phyloP scores from a whole-genome alignment of 1,284 basidiomycete genomes.

The Microbotryomycetes sp. region DNA sequence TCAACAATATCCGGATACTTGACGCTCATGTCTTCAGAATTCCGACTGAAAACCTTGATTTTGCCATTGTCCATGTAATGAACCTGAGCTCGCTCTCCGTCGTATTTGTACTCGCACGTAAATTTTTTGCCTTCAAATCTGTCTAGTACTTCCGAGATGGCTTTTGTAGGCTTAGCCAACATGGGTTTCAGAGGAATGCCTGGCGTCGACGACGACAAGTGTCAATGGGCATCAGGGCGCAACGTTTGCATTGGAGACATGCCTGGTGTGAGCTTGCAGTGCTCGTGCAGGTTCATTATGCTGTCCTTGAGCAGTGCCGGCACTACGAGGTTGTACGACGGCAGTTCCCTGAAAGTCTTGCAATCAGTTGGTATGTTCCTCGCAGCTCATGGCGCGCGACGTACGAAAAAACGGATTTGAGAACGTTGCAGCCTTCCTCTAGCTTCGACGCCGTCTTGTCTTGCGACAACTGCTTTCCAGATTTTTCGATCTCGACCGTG shows the following conservation, averaged over 20 bases:
- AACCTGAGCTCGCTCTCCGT: slow-evolving; percentile 94
- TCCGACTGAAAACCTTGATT: slow-evolving; percentile 86
- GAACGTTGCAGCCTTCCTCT: slow-evolving; percentile 67
- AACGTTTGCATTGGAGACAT: too few species aligned
- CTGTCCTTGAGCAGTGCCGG: slow-evolving; percentile 80
- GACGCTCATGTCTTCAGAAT: slow-evolving; percentile 98
- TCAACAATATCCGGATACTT: slow-evolving; percentile 97
- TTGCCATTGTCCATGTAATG: slow-evolving; percentile 72
- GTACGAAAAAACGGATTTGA: slow-evolving; percentile 90
- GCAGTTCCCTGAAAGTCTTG: slow-evolving; percentile 75
- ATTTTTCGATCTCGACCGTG: slow-evolving; percentile 40
- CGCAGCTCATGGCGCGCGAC: too few species aligned
- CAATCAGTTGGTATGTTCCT: too few species aligned
- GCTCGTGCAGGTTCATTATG: slow-evolving; percentile 59
- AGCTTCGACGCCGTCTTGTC: slow-evolving; percentile 67
- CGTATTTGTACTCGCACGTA: slow-evolving; percentile 99
- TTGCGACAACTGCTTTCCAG: slow-evolving; percentile 48
- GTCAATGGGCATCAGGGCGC: too few species aligned
- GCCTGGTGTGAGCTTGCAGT: slow-evolving; percentile 88
- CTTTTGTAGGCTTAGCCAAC: slow-evolving; percentile 99
- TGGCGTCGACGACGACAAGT: not conserved
- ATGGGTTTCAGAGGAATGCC: slow-evolving; percentile 94
- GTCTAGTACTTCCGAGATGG: slow-evolving; percentile 96
- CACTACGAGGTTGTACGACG: slow-evolving; percentile 88
- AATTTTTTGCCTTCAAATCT: slow-evolving; percentile 92